Evolutionary conservation across 345 rosid species (phyloP).

Genomic region (Clarkia xantiana): DNA sequence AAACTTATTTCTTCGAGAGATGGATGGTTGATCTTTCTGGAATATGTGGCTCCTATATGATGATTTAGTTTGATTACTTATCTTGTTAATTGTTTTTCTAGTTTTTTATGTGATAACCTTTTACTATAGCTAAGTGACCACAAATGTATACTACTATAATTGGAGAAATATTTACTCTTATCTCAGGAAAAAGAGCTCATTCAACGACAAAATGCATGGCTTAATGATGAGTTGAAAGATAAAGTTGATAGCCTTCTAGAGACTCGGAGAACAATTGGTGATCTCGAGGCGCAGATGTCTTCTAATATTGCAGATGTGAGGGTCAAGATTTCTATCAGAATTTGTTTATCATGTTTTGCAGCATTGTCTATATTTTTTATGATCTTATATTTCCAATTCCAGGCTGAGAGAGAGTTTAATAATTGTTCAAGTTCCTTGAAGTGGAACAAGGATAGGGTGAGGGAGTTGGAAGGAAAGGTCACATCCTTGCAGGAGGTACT

Average conservation of each 20-base stretch:
- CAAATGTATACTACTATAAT: too few species aligned
- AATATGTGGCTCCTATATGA: background rate
- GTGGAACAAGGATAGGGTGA: slow-evolving; percentile 64
- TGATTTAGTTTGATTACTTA: slow-evolving; percentile 3
- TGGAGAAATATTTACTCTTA: slow-evolving; percentile 3
- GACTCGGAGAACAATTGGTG: slow-evolving; percentile 47
- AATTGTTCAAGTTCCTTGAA: slow-evolving; percentile 55
- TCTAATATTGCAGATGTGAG: slow-evolving; percentile 64
- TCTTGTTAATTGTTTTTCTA: background rate
- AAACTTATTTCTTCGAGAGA: background rate
- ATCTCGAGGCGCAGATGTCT: slow-evolving; percentile 71
- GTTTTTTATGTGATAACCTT: too few species aligned
- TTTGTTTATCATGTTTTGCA: background rate
- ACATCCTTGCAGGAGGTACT: slow-evolving; percentile 52
- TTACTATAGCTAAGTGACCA: too few species aligned
- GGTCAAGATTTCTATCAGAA: background rate
- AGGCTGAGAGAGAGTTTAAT: slow-evolving; percentile 48
- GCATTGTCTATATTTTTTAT: background rate
- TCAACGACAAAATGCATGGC: slow-evolving; percentile 81
- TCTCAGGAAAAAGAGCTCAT: slow-evolving; percentile 84
- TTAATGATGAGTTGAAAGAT: slow-evolving; percentile 68
- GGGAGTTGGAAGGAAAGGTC: slow-evolving; percentile 51
- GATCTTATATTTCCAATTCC: background rate
- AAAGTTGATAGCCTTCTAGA: slow-evolving; percentile 53
- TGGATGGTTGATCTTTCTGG: too few species aligned